Conservation (phyloP, 2,329 filamentous ascomycete species). For the Apiospora marii region DNA sequence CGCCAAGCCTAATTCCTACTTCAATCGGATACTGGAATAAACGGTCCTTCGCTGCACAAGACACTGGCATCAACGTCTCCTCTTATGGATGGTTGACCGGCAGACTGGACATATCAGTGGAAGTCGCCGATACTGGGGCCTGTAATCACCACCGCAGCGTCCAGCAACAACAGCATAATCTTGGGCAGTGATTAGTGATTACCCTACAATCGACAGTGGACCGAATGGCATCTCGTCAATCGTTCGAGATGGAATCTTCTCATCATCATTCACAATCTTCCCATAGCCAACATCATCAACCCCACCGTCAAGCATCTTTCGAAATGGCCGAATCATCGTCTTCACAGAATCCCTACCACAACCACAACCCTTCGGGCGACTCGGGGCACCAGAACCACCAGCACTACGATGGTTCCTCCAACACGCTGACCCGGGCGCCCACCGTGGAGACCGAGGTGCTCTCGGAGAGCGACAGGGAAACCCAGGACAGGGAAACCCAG, state of each 20-base stretch:
- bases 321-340: slow-evolving; percentile 1
- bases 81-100: too few species aligned
- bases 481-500: slow-evolving; percentile 7
- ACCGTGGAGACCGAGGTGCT: neutral
- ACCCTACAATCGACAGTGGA: too few species aligned
- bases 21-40: neutral
- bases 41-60: neutral
- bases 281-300: too few species aligned
- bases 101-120: too few species aligned
- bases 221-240: neutral
- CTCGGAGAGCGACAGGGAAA: neutral
- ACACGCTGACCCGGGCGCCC: neutral
- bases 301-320: neutral
- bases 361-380: neutral
- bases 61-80: neutral
- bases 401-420: neutral
- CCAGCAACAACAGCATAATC: too few species aligned
- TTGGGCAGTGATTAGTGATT: too few species aligned
- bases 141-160: too few species aligned
- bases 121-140: too few species aligned
- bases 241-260: neutral
- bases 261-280: neutral
- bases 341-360: neutral
- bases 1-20: too few species aligned
- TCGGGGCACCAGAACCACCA: neutral